Base-by-base conservation (phyloP, 208 protist species). In the Porcisia deanei region DNA sequence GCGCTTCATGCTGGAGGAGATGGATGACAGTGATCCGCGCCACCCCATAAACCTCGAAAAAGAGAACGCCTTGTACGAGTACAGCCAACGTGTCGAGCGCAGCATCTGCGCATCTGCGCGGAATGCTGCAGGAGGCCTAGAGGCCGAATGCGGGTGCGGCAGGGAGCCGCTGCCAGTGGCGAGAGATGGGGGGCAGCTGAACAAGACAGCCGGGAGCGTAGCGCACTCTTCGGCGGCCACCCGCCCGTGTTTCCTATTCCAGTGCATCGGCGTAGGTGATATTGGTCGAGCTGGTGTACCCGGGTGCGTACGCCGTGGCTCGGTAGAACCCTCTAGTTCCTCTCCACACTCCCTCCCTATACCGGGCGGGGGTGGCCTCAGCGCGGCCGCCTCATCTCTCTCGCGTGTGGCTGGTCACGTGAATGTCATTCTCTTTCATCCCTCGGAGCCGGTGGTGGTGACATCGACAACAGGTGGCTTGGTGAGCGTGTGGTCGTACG, bases 1-100 rank as follows among this genome's bases (percentile, higher is more conserved):
- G 37, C 87, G 88, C 6, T 73, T 97, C 63, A 82, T 94, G 65
- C 82, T 97, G 55, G 85, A 95, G 45, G 85, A 85, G 52, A 76
- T 84, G 74, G 93, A 97, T 76, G 93, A 95, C 74, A 70, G 79
- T 73, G 93, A 97, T 71, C 87, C 89, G 18, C 82, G 91, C 53
- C 75, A 92, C 68, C 83, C 84, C 25, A 90, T 93, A 75, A 92
- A 93, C 77, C 81, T 90, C 16, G 81, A 87, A 55, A 91, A 87
- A 65, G 77, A 88, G 49, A 69, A 80, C 52, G 77, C 73, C 22
- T 20, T 94, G 65, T 78, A 86, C 47, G 71, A 74, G 25, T 90
- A 92, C 82, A 52, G 84, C 47, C 81, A 80, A 43, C 81, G 68
- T 25, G 72, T 89, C 7, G 69, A 83, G 39, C 73, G 76, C 54